Conservation (phyloP, 345 rosid species). For the Rhodomyrtus tomentosa region DNA sequence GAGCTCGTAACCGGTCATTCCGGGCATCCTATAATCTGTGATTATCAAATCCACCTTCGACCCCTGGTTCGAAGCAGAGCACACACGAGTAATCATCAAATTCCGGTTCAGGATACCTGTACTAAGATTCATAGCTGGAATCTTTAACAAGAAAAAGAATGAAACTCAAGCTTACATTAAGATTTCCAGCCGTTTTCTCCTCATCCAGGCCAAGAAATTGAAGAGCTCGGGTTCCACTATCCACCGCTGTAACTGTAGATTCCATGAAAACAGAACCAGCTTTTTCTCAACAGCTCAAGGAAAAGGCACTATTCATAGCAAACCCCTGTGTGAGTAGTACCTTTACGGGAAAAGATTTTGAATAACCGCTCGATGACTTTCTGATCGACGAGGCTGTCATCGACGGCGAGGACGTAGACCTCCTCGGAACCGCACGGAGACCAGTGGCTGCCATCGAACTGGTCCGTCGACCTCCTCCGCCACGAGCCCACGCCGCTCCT, state of each 20-base stretch:
- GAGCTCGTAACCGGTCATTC: constrained; percentile 95
- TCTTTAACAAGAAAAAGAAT: background rate
- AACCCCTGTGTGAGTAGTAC: constrained; percentile 15
- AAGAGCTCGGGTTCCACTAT: constrained; percentile 80
- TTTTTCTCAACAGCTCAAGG: background rate
- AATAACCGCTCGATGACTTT: constrained; percentile 83
- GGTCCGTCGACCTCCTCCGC: constrained; percentile 28
- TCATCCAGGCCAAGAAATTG: constrained; percentile 68
- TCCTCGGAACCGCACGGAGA: constrained; percentile 34
- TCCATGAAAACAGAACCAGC: background rate
- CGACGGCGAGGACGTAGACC: constrained; percentile 88
- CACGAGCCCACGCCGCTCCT: constrained; percentile 37
- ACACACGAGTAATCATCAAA: background rate
- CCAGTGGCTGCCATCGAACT: constrained; percentile 20
- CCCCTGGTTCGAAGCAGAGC: constrained; percentile 19
- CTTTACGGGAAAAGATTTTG: constrained; percentile 66
- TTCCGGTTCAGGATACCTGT: background rate
- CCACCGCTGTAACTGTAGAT: constrained; percentile 74
- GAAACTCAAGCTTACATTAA: background rate
- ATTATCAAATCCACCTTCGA: constrained; percentile 85
- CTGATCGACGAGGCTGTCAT: constrained; percentile 79
- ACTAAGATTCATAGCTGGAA: background rate
- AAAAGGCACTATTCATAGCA: background rate
- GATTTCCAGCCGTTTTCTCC: constrained; percentile 20
- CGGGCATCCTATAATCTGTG: constrained; percentile 98